These are phyloP conservation scores for Tolypocladium guangdongense DNA, from an alignment of 2,329 filamentous ascomycete species.

Conservation along the genomic window DNA sequence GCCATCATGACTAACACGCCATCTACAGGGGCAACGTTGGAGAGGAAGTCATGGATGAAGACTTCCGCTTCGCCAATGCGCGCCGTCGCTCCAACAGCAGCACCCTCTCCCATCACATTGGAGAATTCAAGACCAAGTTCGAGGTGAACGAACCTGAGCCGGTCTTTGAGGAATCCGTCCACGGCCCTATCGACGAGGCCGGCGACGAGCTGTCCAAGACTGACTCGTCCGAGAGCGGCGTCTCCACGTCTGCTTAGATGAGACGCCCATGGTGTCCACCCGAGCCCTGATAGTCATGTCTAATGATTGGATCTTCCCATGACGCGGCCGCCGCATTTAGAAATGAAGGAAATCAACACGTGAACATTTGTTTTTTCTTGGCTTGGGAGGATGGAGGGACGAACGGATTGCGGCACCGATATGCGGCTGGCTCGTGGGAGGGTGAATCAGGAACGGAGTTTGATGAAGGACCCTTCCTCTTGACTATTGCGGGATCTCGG, in stretches of 20 bases:
- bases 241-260: conserved; percentile 40
- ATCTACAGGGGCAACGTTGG: conserved; percentile 66
- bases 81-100: conserved; percentile 91
- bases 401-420: neutral
- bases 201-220: conserved; percentile 43
- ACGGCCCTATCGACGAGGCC: conserved; percentile 52
- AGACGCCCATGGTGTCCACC: conserved; percentile 25
- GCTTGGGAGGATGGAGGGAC: conserved; percentile 1
- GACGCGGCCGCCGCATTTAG: neutral
- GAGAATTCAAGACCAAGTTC: conserved; percentile 93
- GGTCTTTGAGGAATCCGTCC: conserved; percentile 79
- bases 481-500: conserved; percentile 15
- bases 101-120: conserved; percentile 55
- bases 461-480: conserved; percentile 1
- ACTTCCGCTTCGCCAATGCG: conserved; percentile 73
- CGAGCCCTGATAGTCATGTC: conserved; percentile 11
- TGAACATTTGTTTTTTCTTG: conserved; percentile 4
- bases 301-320: neutral
- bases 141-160: conserved; percentile 82
- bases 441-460: conserved; percentile 5
- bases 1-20: neutral
- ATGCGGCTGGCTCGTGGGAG: neutral
- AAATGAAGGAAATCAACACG: conserved; percentile 14
- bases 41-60: conserved; percentile 73
- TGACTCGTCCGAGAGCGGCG: conserved; percentile 48